Evolutionary conservation across 2,329 filamentous ascomycete genomes (phyloP).

Genomic region (Fusarium clavum): DNA sequence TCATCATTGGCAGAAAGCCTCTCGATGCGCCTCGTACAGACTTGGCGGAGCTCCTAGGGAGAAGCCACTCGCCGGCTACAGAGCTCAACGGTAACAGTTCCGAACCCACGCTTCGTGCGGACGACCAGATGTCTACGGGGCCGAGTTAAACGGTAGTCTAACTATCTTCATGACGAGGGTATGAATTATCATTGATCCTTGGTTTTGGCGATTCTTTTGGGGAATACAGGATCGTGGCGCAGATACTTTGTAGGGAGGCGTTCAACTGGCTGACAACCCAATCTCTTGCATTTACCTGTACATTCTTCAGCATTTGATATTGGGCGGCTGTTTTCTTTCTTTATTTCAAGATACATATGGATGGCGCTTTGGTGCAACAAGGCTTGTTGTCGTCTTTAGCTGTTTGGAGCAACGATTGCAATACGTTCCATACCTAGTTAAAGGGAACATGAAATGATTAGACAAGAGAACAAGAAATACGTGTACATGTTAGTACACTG

Average conservation of each 20-base stretch:
- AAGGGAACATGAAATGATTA: constrained; percentile 7
- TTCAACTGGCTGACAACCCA: constrained; percentile 37
- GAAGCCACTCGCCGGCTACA: constrained; percentile 33
- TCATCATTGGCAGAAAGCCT: constrained; percentile 65
- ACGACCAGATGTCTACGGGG: constrained; percentile 26
- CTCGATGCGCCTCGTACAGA: constrained; percentile 43
- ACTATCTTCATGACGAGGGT: constrained; percentile 11
- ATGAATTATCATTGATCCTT: constrained; percentile 7
- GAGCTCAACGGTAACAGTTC: constrained; percentile 38
- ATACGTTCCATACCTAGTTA: neutral
- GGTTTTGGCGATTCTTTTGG: constrained; percentile 16
- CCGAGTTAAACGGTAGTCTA: neutral
- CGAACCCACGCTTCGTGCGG: constrained; percentile 42
- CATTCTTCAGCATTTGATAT: constrained; percentile 36
- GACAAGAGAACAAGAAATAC: constrained; percentile 4
- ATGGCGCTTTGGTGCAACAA: constrained; percentile 38
- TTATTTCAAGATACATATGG: constrained; percentile 31
- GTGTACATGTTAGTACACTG: neutral
- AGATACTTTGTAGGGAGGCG: constrained; percentile 37
- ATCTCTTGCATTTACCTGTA: constrained; percentile 31
- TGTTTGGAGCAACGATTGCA: constrained; percentile 8
- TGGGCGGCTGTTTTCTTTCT: constrained; percentile 28
- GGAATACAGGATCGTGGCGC: constrained; percentile 35
- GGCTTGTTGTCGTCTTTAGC: constrained; percentile 17
- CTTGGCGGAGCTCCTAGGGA: constrained; percentile 30